Percentiles rank a stretch among this genome's conserved stretches.
phyloP scores from a whole-genome alignment of 768 basidiomycete species.

The Xerocomus brunneocitrinus region DNA sequence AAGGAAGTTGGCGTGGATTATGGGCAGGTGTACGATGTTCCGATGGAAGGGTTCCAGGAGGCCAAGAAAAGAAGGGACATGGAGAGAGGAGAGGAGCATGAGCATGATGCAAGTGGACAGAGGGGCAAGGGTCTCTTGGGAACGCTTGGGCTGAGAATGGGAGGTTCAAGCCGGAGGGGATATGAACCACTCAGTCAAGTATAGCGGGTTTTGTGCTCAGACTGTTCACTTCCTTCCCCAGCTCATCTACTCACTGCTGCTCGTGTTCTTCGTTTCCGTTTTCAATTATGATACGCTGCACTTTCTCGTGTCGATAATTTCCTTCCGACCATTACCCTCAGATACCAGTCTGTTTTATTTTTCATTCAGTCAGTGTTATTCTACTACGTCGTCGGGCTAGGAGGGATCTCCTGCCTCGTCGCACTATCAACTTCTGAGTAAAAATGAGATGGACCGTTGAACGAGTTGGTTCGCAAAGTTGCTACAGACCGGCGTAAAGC shows the following conservation, averaged over 20 bases:
- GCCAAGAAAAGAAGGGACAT: slow-evolving; percentile 56
- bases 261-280: background rate
- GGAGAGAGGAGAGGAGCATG: slow-evolving; percentile 41
- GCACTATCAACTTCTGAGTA: too few relatives aligned
- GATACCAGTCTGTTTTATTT: too few relatives aligned
- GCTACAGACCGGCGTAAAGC: too few relatives aligned
- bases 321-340: too few relatives aligned
- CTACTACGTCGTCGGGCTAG: too few relatives aligned
- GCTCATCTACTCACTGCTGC: background rate
- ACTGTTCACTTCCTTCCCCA: background rate
- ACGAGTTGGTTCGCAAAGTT: too few relatives aligned
- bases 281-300: background rate
- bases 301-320: background rate
- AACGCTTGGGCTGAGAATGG: slow-evolving; percentile 35
- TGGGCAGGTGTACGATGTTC: slow-evolving; percentile 84
- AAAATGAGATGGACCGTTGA: too few relatives aligned
- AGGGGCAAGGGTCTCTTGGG: slow-evolving; percentile 37
- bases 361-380: too few relatives aligned
- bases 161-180: slow-evolving; percentile 32
- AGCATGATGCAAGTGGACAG: slow-evolving; percentile 44
- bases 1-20: slow-evolving; percentile 87
- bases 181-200: slow-evolving; percentile 33
- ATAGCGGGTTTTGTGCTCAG: slow-evolving; percentile 5
- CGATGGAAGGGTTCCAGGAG: slow-evolving; percentile 76
- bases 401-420: too few relatives aligned